Evolutionary conservation across 2,329 filamentous ascomycete genomes (phyloP), one percentile per base, ranked within the genome.

Genomic region (Neonectria neomacrospora): DNA sequence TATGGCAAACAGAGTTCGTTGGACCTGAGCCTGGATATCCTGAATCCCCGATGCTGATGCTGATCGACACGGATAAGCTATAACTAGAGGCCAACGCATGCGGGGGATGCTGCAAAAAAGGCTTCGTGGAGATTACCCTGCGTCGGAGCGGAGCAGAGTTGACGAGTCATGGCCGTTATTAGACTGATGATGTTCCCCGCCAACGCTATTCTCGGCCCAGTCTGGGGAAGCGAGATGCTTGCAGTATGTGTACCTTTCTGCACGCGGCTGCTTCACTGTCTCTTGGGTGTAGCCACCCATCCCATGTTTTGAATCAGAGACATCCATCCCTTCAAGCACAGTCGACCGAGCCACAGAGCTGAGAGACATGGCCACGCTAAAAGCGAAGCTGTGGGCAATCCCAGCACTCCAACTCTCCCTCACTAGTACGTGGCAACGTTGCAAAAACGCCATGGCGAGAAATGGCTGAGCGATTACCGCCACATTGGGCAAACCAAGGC

Each of bases 21-120:
- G 30, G n/a, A 18, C n/a, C n/a, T 47, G 32, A 52, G 48, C 14
- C 58, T 42, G 28, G 34, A 56, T n/a, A 56, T 28, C 30, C 28
- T 26, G 23, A 6, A 26, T 28, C 30, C 28, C n/a, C n/a, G n/a
- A n/a, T n/a, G n/a, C n/a, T 39, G 45, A 61, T 61, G 3, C 14
- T 37, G 34, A 37, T 37, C 34, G 4, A 12, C 34, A n/a, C 16
- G n/a, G n/a, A n/a, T n/a, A n/a, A n/a, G n/a, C n/a, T n/a, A n/a
- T n/a, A n/a, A n/a, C n/a, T n/a, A n/a, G n/a, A 22, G 30, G 26
- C 26, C 26, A 6, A 28, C 7, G 16, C 42, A 34, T 18, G 54
- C 42, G 30, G 54, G 54, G 42, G 42, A 28, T 48, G 14, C 45
- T 48, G 30, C 14, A 44, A 26, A 44, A 26, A 9, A 5, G 16